A percentile compares a stretch with the other conserved stretches of the same genome.
Evolutionary conservation across 2,329 filamentous ascomycete species (phyloP).

Genomic region (Remersonia thermophila): DNA sequence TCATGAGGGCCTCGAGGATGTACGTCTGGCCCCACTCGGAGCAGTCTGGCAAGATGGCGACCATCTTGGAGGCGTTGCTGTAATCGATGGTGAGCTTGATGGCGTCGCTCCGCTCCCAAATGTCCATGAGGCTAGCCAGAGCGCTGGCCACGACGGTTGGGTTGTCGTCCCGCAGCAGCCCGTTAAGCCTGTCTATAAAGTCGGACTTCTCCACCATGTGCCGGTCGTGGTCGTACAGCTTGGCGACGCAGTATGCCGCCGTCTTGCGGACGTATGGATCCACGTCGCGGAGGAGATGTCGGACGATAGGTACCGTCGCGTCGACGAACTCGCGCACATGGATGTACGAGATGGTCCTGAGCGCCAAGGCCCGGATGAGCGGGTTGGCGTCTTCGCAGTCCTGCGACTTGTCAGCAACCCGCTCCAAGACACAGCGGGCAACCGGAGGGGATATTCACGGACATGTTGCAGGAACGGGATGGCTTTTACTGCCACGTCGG

Average conservation of each 20-base stretch:
- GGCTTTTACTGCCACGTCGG: slow-evolving; percentile 86
- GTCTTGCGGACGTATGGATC: slow-evolving; percentile 98
- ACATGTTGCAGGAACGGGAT: slow-evolving; percentile 76
- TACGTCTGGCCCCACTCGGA: slow-evolving; percentile 99
- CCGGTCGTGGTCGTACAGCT: slow-evolving; percentile 93
- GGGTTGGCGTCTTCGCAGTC: slow-evolving; percentile 93
- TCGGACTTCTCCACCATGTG: slow-evolving; percentile 82
- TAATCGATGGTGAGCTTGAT: slow-evolving; percentile 99
- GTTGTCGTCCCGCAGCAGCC: slow-evolving; percentile 86
- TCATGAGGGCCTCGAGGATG: slow-evolving; percentile 94
- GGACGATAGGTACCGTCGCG: slow-evolving; percentile 73
- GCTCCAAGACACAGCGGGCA: neutral
- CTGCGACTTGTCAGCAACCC: slow-evolving; percentile 30
- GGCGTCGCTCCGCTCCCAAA: slow-evolving; percentile 94
- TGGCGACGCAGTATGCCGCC: slow-evolving; percentile 89
- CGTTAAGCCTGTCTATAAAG: slow-evolving; percentile 82
- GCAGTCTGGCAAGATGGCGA: slow-evolving; percentile 89
- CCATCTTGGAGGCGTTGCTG: slow-evolving; percentile 92
- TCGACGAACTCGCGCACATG: slow-evolving; percentile 94
- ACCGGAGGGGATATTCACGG: no score
- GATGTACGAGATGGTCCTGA: slow-evolving; percentile 94
- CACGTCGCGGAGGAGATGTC: slow-evolving; percentile 66
- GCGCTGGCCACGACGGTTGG: slow-evolving; percentile 95
- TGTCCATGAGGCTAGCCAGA: slow-evolving; percentile 83
- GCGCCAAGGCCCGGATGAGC: slow-evolving; percentile 76